Conservation (phyloP, 75 land plant genomes). For the Pinus tabuliformis region DNA sequence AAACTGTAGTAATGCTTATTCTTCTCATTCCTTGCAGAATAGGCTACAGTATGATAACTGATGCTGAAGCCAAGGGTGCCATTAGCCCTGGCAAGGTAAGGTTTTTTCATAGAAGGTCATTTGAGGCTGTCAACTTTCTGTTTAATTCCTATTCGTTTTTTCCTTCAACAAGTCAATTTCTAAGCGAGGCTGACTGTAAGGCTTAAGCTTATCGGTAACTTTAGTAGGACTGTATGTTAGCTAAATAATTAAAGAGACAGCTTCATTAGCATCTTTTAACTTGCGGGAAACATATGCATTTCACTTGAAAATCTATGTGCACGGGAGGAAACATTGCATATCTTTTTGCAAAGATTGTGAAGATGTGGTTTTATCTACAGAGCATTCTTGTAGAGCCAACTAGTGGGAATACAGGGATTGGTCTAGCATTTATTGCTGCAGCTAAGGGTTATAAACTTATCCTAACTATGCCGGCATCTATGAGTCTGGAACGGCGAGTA, state of each 20-base stretch:
- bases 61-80: constrained; percentile 83
- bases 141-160: not conserved
- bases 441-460: constrained; percentile 90
- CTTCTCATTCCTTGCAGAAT: constrained; percentile 51
- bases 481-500: constrained; percentile 91
- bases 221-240: not conserved
- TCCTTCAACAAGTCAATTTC: not conserved
- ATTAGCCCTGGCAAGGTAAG: constrained; percentile 93
- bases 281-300: not conserved
- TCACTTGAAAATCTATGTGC: not conserved
- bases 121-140: not conserved
- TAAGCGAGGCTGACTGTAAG: not conserved
- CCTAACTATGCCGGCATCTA: constrained; percentile 93
- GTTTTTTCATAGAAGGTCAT: not conserved
- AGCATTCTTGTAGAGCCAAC: constrained; percentile 89
- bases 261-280: constrained; percentile 1
- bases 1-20: not conserved
- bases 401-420: constrained; percentile 95
- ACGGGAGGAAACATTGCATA: not conserved
- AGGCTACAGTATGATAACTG: constrained; percentile 90
- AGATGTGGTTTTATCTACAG: constrained; percentile 31
- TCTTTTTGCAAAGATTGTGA: not conserved
- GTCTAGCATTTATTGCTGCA: constrained; percentile 94
- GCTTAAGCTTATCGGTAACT: not conserved
- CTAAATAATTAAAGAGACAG: not conserved